Percentiles rank a stretch among this genome's conserved stretches.
phyloP scores from a whole-genome alignment of 2,329 filamentous ascomycete species.

The Calonectria pseudoturangicola region DNA sequence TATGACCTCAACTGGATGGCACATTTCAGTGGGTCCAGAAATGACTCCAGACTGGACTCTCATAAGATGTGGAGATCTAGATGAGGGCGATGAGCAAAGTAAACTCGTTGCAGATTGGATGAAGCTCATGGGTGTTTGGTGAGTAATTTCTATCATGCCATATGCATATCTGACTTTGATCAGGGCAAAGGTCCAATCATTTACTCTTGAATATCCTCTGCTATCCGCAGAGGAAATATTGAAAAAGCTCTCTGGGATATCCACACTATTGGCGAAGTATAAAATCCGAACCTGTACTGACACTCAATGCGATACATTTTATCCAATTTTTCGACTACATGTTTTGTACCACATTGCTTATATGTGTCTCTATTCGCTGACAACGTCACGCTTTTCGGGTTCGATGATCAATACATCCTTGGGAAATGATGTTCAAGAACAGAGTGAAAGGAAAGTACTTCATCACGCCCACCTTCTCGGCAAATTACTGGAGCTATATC shows the following conservation, averaged over 20 bases:
- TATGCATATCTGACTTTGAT: neutral
- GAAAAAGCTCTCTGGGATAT: neutral
- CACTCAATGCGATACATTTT: neutral
- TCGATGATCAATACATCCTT: neutral
- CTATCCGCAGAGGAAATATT: neutral
- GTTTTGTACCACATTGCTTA: neutral
- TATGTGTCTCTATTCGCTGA: neutral
- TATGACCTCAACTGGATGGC: neutral
- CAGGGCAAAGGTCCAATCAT: constrained; percentile 5
- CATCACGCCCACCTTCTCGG: neutral
- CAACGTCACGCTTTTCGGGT: neutral
- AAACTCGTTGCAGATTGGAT: neutral
- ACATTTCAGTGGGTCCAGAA: neutral
- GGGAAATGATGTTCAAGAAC: neutral
- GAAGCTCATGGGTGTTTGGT: constrained; percentile 1
- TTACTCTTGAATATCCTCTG: neutral
- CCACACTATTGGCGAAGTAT: neutral
- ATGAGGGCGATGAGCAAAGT: no score
- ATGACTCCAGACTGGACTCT: neutral
- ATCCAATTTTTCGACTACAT: neutral
- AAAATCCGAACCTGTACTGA: neutral
- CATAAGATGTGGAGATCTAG: neutral
- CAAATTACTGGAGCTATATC: neutral
- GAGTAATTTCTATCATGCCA: neutral
- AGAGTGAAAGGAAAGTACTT: neutral